Evolutionary conservation across 805 yeast species (phyloP), one percentile per base, ranked within the genome.

Genomic region (Candida hungchunana): DNA sequence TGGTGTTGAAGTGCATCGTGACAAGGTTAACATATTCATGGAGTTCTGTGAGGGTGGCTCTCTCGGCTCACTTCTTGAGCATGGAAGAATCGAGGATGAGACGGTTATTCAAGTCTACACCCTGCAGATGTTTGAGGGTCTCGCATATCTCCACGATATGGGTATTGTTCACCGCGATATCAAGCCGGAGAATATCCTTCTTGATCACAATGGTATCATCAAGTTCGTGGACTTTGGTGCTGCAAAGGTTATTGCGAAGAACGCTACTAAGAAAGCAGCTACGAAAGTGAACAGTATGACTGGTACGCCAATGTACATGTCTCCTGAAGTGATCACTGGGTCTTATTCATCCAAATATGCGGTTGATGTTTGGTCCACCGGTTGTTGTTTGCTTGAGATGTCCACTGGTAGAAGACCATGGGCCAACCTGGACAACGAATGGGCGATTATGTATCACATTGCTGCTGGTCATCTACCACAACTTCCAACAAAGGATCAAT

Each of bases 241-340:
- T 4, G 97, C 97, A 11, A 88, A 88, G 60, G 94, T 89, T 14
- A 40, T 45, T 44, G 85, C 85, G 1, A 76, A 76, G 34, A 74
- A 60, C 27, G 59, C 64, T 7, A 60, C 79, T 6, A 79, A 75
- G 13, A 43, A 63, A 61, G 46, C 59, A 42, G 37, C 56, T 43
- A 27, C 57, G 34, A 40, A 60, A 53, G 43, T 48, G 42, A 37
- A 63, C 42, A 55, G 63, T 40, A 57, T 65, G 68, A 57, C 95
- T 3, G 98, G 98, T 26, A 93, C 98, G 0, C 97, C 97, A 12
- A 93, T 90, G 97, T 93, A 93, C 62, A 90, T 93, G 97, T 87
- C 97, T 0, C 98, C 98, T 0, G 98, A 93, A 53, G 84, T 86
- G 0, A 86, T 93, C 40, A 85, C 93, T 2, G 97, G 97, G 2